Base-by-base conservation (phyloP, 306 rosid species). In the Hippophae rhamnoides region DNA sequence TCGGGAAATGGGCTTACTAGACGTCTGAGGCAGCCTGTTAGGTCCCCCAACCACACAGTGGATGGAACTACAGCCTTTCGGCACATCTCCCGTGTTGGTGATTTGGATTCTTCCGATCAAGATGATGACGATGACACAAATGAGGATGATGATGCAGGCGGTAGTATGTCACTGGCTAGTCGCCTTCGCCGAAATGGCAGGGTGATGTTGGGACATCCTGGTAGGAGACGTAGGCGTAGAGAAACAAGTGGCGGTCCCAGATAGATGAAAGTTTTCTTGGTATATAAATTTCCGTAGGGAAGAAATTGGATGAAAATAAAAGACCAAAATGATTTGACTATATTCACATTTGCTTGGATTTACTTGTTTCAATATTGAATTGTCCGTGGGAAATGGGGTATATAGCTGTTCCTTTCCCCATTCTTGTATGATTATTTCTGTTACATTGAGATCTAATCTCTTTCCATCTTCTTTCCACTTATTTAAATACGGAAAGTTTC, bases 171-270 rank as follows among this genome's bases (percentile, higher is more conserved):
- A 6, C 69, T 88, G 76, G 94, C 68, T 52, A 80, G 84, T 74
- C 95, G 89, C 27, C 88, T 88, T 42, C 94, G 65, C 0, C 89
- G 77, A 47, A 89, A 79, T 53, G 94, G 85, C 10, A 66, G 86
- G 65, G 79, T 79, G 69, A 64, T 84, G 47, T 64, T 84, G 71
- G 87, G 80, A 41, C 94, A 90, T 9, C 82, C 99, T 0, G 81
- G 89, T 27, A 79, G 99, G 82, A 88, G 99, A 69, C 88, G 82
- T 1, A 82, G 86, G 56, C 83, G 78, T 46, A 83, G 99, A 72
- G 38, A 31, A 31, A 31, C 38, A 31, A 31, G 38, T 31, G 38
- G 90, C 82, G 43, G 66, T 69, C 41, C 76, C 49, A 11, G 70
- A 58, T 42, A 76, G 71, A 55, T 6, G 67, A 18, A 31, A 18